These are phyloP conservation scores for Phragmites australis DNA, from an alignment of 176 grass and related monocot genomes.

Conservation along the genomic window DNA sequence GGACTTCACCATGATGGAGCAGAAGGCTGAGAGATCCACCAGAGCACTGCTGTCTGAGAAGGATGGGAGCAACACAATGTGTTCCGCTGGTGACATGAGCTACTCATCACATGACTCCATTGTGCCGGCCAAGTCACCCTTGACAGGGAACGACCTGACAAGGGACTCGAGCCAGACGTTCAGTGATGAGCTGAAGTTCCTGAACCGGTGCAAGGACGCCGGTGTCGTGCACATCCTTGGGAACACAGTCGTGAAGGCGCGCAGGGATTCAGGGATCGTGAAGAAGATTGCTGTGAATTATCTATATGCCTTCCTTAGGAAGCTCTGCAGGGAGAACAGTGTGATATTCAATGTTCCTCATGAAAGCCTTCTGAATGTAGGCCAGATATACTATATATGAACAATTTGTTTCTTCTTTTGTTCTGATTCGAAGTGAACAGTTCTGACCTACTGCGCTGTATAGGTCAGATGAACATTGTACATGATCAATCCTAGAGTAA, in stretches of 20 bases:
- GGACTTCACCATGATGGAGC: slow-evolving; percentile 38
- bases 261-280: slow-evolving; percentile 52
- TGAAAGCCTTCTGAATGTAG: slow-evolving; percentile 77
- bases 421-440: slow-evolving; percentile 27
- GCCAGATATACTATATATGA: slow-evolving; percentile 84
- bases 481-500: slow-evolving; percentile 29
- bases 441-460: slow-evolving; percentile 13
- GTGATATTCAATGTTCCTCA: slow-evolving; percentile 82
- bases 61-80: slow-evolving; percentile 38
- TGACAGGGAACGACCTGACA: slow-evolving; percentile 49
- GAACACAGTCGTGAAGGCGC: slow-evolving; percentile 57
- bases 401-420: not conserved
- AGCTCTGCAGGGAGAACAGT: slow-evolving; percentile 68
- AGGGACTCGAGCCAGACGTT: slow-evolving; percentile 47
- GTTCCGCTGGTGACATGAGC: slow-evolving; percentile 42
- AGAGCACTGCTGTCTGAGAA: slow-evolving; percentile 28
- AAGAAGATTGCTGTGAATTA: slow-evolving; percentile 72
- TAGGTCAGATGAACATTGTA: slow-evolving; percentile 44
- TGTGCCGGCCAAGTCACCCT: slow-evolving; percentile 31
- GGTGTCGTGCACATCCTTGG: slow-evolving; percentile 74
- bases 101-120: slow-evolving; percentile 49
- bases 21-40: slow-evolving; percentile 28
- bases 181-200: slow-evolving; percentile 55
- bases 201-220: slow-evolving; percentile 69
- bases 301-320: slow-evolving; percentile 68